Evolutionary conservation across 2,329 filamentous ascomycete genomes (phyloP).

Genomic region (Fusarium kyushuense): DNA sequence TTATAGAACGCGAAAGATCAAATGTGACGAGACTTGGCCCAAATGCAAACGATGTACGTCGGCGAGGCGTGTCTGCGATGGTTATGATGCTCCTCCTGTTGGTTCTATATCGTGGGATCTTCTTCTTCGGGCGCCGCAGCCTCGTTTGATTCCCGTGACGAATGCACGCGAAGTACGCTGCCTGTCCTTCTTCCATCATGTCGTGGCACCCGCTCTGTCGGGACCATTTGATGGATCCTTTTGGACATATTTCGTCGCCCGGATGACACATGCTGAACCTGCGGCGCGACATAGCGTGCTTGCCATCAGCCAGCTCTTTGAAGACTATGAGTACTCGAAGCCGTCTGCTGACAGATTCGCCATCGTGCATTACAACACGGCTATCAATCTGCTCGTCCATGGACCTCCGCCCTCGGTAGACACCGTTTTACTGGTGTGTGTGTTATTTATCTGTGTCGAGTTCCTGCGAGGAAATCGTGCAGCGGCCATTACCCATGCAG

Average conservation of each 20-base stretch:
- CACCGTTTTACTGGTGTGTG: constrained; percentile 55
- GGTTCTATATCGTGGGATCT: constrained; percentile 52
- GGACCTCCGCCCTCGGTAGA: constrained; percentile 45
- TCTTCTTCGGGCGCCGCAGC: constrained; percentile 47
- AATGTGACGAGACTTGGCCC: constrained; percentile 68
- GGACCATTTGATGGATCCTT: constrained; percentile 55
- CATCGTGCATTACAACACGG: constrained; percentile 57
- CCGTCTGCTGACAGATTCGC: constrained; percentile 44
- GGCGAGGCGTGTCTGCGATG: constrained; percentile 66
- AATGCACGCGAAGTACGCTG: constrained; percentile 49
- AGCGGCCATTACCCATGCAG: constrained; percentile 54
- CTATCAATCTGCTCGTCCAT: constrained; percentile 52
- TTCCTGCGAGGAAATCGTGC: constrained; percentile 54
- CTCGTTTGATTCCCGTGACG: constrained; percentile 35
- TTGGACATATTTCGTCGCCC: constrained; percentile 57
- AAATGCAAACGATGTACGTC: constrained; percentile 63
- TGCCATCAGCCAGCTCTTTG: constrained; percentile 56
- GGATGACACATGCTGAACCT: constrained; percentile 54
- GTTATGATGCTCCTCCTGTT: constrained; percentile 58
- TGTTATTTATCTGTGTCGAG: constrained; percentile 60
- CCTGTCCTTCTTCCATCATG: constrained; percentile 55
- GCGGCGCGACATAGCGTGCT: constrained; percentile 55
- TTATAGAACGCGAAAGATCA: constrained; percentile 65
- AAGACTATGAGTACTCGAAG: constrained; percentile 46
- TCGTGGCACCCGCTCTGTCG: constrained; percentile 53